Conservation (phyloP, 768 basidiomycete species). For the Serpula lacrymans region DNA sequence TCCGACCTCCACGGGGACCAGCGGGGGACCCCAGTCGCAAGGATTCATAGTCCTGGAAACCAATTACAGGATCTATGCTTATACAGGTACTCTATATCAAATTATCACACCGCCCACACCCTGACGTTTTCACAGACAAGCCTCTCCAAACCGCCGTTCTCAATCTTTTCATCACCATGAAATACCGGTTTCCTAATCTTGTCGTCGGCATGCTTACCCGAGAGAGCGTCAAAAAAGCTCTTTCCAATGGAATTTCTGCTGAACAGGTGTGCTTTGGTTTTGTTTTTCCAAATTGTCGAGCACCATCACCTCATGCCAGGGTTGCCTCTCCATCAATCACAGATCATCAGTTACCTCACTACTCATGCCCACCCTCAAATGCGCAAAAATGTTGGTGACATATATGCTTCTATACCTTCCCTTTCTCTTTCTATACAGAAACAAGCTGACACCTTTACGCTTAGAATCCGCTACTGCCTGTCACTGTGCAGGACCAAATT, state of each 20-base stretch:
- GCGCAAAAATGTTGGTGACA: constrained; percentile 75
- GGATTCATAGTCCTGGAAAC: constrained; percentile 97
- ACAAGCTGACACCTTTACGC: constrained; percentile 10
- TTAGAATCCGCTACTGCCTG: constrained; percentile 89
- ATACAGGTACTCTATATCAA: constrained; percentile 67
- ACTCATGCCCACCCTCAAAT: constrained; percentile 98
- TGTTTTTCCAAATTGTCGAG: constrained; percentile 13
- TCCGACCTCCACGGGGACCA: constrained; percentile 55
- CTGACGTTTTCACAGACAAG: constrained; percentile 59
- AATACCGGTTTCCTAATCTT: constrained; percentile 93
- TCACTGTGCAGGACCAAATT: constrained; percentile 97
- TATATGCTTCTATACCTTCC: neutral
- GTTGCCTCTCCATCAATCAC: constrained; percentile 13
- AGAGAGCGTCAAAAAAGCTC: constrained; percentile 91
- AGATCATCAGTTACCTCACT: constrained; percentile 95
- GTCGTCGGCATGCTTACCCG: constrained; percentile 95
- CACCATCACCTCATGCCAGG: neutral
- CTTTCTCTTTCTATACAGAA: neutral
- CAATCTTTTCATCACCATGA: constrained; percentile 88
- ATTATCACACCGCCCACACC: constrained; percentile 17
- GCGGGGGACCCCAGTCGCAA: constrained; percentile 59
- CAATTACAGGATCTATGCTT: constrained; percentile 97
- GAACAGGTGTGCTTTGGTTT: constrained; percentile 66
- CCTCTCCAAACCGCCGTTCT: constrained; percentile 94
- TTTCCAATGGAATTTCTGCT: constrained; percentile 93